Evolutionary conservation across 306 rosid genomes (phyloP), one percentile per base, ranked within the genome.

Genomic region (Vigna angularis): DNA sequence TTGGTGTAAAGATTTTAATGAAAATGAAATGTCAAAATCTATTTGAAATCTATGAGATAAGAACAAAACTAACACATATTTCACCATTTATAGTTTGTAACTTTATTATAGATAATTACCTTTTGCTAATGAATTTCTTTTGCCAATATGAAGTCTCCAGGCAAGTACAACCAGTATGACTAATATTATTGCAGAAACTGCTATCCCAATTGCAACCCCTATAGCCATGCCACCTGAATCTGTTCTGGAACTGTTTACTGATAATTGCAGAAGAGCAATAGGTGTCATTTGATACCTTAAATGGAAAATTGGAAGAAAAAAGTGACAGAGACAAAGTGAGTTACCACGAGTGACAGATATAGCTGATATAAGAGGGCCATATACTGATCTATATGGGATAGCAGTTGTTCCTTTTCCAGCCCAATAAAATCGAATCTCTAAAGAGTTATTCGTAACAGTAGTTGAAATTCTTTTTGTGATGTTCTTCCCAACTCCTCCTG

Each of bases 161-260:
- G 70, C 40, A 48, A 85, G 86, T 40, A 57, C 51, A 20, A 77
- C 9, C 0, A 85, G 26, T 26, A 66, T 24, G 24, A 80, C 9
- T 30, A 88, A 0, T 47, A 79, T n/a, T 9, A 59, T 32, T 20
- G 69, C 73, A 15, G 78, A 66, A 15, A 30, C 78, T 9, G 78
- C 86, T 50, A 88, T 88, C 34, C 79, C 87, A 70, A 72, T 73
- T 34, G 81, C 72, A 16, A 51, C 78, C 66, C 77, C 79, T 3
- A 7, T 47, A 26, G 79, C 48, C 18, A 85, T 48, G 55, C 74
- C 9, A 38, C 44, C 28, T 16, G 61, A 14, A 10, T 40, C 17
- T 32, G 42, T 15, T 30, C 4, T 30, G 32, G 32, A 30, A 30
- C 4, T 30, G 3, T 82, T 81, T 56, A 82, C 49, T 38, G 3